These are phyloP conservation scores for Apiospora kogelbergensis DNA, from an alignment of 2,329 filamentous ascomycete species.

Conservation along the genomic window DNA sequence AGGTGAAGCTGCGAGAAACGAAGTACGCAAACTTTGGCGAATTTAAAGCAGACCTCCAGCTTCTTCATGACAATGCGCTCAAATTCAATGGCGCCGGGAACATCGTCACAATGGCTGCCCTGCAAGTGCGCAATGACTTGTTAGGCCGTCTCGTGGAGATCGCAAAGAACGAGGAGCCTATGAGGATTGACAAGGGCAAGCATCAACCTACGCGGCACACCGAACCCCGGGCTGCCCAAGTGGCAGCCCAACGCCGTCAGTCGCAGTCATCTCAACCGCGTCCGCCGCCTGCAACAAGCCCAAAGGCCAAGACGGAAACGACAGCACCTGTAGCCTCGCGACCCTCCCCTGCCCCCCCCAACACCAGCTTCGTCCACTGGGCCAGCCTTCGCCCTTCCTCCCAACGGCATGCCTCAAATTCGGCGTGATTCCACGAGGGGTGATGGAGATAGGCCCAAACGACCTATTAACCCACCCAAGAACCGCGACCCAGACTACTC, in stretches of 20 bases:
- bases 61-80: slow-evolving; percentile 77
- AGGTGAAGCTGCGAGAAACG: slow-evolving; percentile 72
- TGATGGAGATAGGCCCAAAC: slow-evolving; percentile 81
- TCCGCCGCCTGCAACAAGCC: slow-evolving; percentile 24
- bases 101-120: slow-evolving; percentile 61
- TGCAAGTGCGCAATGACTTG: slow-evolving; percentile 55
- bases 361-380: slow-evolving; percentile 41
- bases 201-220: slow-evolving; percentile 45
- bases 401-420: slow-evolving; percentile 77
- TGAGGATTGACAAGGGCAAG: slow-evolving; percentile 60
- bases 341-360: slow-evolving; percentile 26
- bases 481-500: slow-evolving; percentile 89
- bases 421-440: slow-evolving; percentile 79
- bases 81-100: slow-evolving; percentile 83
- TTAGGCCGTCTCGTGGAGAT: slow-evolving; percentile 46
- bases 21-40: slow-evolving; percentile 69
- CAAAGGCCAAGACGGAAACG: slow-evolving; percentile 35
- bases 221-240: slow-evolving; percentile 42
- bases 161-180: slow-evolving; percentile 50
- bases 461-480: slow-evolving; percentile 89
- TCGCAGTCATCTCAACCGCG: slow-evolving; percentile 16
- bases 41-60: slow-evolving; percentile 71
- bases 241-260: slow-evolving; percentile 23
- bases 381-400: slow-evolving; percentile 72
- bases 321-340: slow-evolving; percentile 22